A percentile compares a stretch with the other conserved stretches of the same genome.
These are phyloP conservation scores for Nicotiana otophora DNA, from an alignment of 257 asterid species.

Conservation along the genomic window DNA sequence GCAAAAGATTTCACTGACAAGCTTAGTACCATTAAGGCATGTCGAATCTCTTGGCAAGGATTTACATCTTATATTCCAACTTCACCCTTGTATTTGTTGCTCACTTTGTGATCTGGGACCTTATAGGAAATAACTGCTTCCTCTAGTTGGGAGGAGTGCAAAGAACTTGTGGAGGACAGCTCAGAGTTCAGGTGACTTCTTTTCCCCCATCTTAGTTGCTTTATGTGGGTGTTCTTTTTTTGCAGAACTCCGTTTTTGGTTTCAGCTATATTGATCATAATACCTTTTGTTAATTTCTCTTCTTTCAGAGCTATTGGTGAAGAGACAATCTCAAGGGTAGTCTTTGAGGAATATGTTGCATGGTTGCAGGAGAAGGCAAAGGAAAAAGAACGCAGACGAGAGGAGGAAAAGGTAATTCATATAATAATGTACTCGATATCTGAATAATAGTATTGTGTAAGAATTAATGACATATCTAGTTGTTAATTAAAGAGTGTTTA, in stretches of 20 bases:
- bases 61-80: background rate
- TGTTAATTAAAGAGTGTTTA: background rate
- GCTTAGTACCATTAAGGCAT: constrained; percentile 67
- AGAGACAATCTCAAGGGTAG: constrained; percentile 61
- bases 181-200: constrained; percentile 72
- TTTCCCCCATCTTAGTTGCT: constrained; percentile 13
- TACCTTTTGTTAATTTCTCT: constrained; percentile 6
- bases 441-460: constrained; percentile 4
- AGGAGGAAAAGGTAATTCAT: constrained; percentile 76
- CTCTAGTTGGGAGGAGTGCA: constrained; percentile 87
- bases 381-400: constrained; percentile 93
- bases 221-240: background rate
- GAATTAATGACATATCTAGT: background rate
- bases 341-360: constrained; percentile 68
- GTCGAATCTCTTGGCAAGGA: constrained; percentile 20
- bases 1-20: constrained; percentile 77
- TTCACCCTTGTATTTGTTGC: background rate
- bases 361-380: constrained; percentile 77
- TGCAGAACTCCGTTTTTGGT: constrained; percentile 2
- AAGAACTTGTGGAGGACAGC: constrained; percentile 69
- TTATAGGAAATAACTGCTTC: constrained; percentile 63
- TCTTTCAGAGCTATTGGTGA: constrained; percentile 75
- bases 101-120: background rate
- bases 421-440: background rate
- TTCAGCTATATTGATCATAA: constrained; percentile 12